Evolutionary conservation across 345 rosid genomes (phyloP).

Genomic region (Gossypioides kirkii): DNA sequence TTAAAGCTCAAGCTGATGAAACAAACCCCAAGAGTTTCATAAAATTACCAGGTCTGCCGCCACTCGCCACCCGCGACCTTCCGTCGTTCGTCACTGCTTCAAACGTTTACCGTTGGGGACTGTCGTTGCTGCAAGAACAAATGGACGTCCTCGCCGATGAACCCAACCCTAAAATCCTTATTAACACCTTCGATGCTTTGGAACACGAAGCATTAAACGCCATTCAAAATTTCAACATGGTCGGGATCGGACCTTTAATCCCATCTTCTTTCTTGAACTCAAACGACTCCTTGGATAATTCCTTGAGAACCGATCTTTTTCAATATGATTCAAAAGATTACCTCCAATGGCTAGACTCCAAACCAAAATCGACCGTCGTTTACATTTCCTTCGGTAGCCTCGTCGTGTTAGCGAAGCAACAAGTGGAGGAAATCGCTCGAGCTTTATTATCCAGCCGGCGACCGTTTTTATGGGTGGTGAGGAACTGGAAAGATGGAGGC

Average conservation of each 20-base stretch:
- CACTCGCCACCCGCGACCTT: constrained; percentile 33
- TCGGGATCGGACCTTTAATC: constrained; percentile 46
- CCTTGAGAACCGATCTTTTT: constrained; percentile 34
- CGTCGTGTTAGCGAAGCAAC: no score
- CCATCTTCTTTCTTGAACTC: constrained; percentile 20
- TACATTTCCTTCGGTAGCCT: no score
- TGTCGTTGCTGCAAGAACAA: constrained; percentile 28
- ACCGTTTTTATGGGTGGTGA: constrained; percentile 58
- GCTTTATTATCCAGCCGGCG: constrained; percentile 28
- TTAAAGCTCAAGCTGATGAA: constrained; percentile 3
- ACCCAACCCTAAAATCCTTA: constrained; percentile 37
- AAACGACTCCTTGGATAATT: background rate
- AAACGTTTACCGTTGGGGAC: background rate
- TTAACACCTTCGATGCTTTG: constrained; percentile 58
- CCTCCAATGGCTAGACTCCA: constrained; percentile 29
- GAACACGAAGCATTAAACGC: constrained; percentile 44
- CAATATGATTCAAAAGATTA: constrained; percentile 21
- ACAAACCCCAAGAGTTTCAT: constrained; percentile 19
- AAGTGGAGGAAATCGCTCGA: constrained; percentile 30
- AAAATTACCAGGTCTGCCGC: constrained; percentile 50
- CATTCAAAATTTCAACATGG: constrained; percentile 20
- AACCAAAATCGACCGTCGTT: constrained; percentile 22
- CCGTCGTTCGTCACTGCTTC: constrained; percentile 41
- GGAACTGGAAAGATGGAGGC: constrained; percentile 2
- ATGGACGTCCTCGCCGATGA: constrained; percentile 31